These are phyloP conservation scores for Silene uniflora DNA, from an alignment of 148 eudicot species.

Conservation along the genomic window DNA sequence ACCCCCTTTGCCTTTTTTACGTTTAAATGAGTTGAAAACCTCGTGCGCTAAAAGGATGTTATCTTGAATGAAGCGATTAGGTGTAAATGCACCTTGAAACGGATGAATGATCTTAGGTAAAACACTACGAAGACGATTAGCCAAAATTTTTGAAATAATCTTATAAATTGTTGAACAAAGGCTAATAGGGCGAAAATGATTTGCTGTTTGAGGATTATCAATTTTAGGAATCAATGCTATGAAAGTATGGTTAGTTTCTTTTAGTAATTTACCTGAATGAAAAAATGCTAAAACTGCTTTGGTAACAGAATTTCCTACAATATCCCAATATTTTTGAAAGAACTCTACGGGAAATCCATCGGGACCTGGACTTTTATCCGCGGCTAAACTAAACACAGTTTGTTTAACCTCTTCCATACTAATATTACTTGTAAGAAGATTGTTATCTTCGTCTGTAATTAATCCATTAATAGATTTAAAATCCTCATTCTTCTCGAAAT, in stretches of 20 bases:
- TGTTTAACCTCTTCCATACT: too few relatives aligned
- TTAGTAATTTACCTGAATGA: background rate
- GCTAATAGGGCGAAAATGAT: background rate
- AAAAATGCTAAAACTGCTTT: background rate
- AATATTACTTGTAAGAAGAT: too few relatives aligned
- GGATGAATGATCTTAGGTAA: background rate
- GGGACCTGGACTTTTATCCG: too few relatives aligned
- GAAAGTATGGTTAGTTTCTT: background rate
- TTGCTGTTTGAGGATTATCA: background rate
- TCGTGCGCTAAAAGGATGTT: background rate
- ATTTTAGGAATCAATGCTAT: background rate
- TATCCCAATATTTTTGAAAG: background rate
- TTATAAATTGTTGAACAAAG: background rate
- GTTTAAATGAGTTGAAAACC: background rate
- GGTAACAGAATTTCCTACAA: background rate
- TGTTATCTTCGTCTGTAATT: too few relatives aligned
- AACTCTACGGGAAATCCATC: background rate
- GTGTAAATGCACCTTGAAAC: background rate
- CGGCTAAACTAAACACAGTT: too few relatives aligned
- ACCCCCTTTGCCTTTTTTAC: background rate
- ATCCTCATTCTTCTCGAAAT: too few relatives aligned
- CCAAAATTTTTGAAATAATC: background rate
- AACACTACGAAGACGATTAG: too few relatives aligned
- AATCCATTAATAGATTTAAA: too few relatives aligned
- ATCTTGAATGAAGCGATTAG: background rate